Conservation (phyloP, 257 asterid species). For the Mentha longifolia region DNA sequence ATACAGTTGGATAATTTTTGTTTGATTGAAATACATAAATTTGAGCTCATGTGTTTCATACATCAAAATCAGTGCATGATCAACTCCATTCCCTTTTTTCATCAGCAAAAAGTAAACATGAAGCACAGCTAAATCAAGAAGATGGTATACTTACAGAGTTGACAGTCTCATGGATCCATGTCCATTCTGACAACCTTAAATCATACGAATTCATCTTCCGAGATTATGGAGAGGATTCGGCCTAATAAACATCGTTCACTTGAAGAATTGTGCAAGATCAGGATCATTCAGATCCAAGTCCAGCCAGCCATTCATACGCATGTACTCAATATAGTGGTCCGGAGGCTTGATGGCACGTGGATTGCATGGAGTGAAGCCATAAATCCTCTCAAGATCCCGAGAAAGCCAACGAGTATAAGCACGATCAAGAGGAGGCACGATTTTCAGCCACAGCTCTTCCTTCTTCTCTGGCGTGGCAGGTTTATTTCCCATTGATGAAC, state of each 20-base stretch:
- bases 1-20: neutral
- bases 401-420: constrained; percentile 70
- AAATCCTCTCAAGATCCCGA: constrained; percentile 75
- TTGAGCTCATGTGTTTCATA: neutral
- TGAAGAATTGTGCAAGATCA: constrained; percentile 67
- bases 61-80: neutral
- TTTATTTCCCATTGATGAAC: constrained; percentile 73
- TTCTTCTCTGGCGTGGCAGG: constrained; percentile 61
- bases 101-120: neutral
- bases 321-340: constrained; percentile 76
- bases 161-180: neutral
- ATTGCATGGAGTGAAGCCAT: constrained; percentile 73
- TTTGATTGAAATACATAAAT: neutral
- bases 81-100: neutral
- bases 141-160: neutral
- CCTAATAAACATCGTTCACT: constrained; percentile 37
- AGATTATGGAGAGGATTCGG: constrained; percentile 1
- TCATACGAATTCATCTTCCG: constrained; percentile 1
- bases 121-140: neutral
- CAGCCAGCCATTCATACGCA: constrained; percentile 91
- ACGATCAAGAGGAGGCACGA: constrained; percentile 78
- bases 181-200: neutral
- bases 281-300: constrained; percentile 83
- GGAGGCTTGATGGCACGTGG: constrained; percentile 79
- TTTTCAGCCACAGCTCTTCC: constrained; percentile 58